Evolutionary conservation across 208 protist species (phyloP).

Genomic region (Trypanosoma boissoni): DNA sequence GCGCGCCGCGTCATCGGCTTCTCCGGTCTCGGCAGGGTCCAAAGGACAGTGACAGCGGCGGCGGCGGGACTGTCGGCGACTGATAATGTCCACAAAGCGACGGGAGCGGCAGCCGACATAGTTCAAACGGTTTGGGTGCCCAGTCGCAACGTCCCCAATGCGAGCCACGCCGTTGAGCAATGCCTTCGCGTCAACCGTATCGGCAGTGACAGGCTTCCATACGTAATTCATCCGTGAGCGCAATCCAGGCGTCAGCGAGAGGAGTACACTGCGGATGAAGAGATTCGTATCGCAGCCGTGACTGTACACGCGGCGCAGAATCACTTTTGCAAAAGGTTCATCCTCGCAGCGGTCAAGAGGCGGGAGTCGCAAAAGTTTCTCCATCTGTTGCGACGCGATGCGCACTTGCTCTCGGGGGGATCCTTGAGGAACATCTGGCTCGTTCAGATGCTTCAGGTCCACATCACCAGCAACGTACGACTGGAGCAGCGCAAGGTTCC

Average conservation of each 20-base stretch:
- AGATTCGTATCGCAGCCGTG: slow-evolving; percentile 56
- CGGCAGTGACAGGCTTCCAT: slow-evolving; percentile 25
- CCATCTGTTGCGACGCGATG: slow-evolving; percentile 28
- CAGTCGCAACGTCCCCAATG: slow-evolving; percentile 55
- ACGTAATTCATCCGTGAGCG: slow-evolving; percentile 68
- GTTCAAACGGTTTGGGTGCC: slow-evolving; percentile 44
- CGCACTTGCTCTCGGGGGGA: slow-evolving; percentile 18
- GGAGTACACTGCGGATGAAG: slow-evolving; percentile 54
- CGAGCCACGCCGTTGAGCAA: slow-evolving; percentile 20
- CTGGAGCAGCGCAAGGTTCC: slow-evolving; percentile 46
- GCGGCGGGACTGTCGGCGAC: no score
- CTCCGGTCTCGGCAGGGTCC: not conserved
- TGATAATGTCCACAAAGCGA: slow-evolving; percentile 19
- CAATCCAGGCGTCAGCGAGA: slow-evolving; percentile 74
- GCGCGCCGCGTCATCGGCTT: not conserved
- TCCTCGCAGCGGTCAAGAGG: slow-evolving; percentile 65
- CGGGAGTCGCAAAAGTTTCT: slow-evolving; percentile 38
- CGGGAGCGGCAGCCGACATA: slow-evolving; percentile 49
- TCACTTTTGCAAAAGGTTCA: slow-evolving; percentile 68
- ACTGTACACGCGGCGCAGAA: slow-evolving; percentile 56
- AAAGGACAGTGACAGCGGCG: slow-evolving; percentile 8
- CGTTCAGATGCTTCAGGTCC: slow-evolving; percentile 45
- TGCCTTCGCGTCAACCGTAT: slow-evolving; percentile 20
- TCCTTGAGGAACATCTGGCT: slow-evolving; percentile 7
- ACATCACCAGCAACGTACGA: slow-evolving; percentile 41